A percentile compares a stretch with the other conserved stretches of the same genome.
Evolutionary conservation across 306 rosid genomes (phyloP).

Genomic region (Fragaria vesca): DNA sequence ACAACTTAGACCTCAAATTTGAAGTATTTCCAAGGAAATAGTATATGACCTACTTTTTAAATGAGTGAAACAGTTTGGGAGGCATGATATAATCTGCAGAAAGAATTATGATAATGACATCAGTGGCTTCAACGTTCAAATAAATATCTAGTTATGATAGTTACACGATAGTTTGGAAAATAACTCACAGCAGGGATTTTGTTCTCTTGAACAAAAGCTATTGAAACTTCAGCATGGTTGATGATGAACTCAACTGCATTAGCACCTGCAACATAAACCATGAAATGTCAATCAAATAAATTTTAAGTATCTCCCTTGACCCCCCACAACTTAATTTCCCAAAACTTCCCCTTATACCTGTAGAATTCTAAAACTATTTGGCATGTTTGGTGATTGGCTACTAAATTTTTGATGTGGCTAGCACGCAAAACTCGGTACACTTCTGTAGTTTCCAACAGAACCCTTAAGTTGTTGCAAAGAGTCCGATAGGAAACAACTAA

Average conservation of each 20-base stretch:
- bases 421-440: background rate
- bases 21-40: constrained; percentile 7
- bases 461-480: background rate
- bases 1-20: constrained; percentile 11
- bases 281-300: constrained; percentile 7
- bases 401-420: background rate
- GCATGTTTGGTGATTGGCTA: background rate
- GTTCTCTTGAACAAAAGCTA: constrained; percentile 84
- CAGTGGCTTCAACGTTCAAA: background rate
- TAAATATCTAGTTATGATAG: background rate
- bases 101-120: constrained; percentile 10
- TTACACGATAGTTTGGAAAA: constrained; percentile 17
- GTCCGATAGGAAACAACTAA: background rate
- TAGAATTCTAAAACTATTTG: background rate
- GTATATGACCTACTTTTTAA: constrained; percentile 61
- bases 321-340: background rate
- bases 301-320: background rate
- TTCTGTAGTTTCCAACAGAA: background rate
- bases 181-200: constrained; percentile 80
- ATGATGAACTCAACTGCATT: constrained; percentile 91
- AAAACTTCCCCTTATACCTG: background rate
- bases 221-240: constrained; percentile 84
- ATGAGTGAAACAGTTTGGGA: constrained; percentile 56
- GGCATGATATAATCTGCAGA: constrained; percentile 83
- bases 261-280: constrained; percentile 60